Evolutionary conservation across 2,329 filamentous ascomycete genomes (phyloP).

Genomic region (Paecilomyces formosus): DNA sequence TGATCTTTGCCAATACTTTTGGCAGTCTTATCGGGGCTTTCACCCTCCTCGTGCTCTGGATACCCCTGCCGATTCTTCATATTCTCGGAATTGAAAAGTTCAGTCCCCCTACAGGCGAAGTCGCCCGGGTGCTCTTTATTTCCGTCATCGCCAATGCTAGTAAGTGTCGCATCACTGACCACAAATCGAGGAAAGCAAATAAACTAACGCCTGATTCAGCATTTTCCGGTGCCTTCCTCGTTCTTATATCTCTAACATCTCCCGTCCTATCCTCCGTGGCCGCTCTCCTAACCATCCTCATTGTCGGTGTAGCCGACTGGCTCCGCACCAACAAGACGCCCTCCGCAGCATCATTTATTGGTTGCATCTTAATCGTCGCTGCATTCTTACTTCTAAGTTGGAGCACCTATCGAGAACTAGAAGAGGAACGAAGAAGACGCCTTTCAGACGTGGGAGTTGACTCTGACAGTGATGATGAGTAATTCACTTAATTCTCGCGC

Average conservation of each 20-base stretch:
- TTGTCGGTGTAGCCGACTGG: slow-evolving; percentile 90
- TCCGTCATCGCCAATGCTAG: slow-evolving; percentile 80
- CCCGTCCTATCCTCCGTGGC: slow-evolving; percentile 90
- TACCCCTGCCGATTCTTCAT: slow-evolving; percentile 81
- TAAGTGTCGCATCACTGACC: slow-evolving; percentile 29
- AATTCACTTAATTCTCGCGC: slow-evolving; percentile 1
- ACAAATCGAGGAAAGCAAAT: background rate
- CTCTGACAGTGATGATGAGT: slow-evolving; percentile 36
- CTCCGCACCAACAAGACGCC: slow-evolving; percentile 70
- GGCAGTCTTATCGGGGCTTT: slow-evolving; percentile 81
- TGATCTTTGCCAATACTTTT: slow-evolving; percentile 92
- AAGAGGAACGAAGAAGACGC: slow-evolving; percentile 65
- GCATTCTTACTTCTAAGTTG: slow-evolving; percentile 84
- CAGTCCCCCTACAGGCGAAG: slow-evolving; percentile 67
- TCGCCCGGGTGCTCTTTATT: slow-evolving; percentile 71
- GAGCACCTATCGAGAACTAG: slow-evolving; percentile 91
- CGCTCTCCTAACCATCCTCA: slow-evolving; percentile 89
- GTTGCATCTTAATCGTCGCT: slow-evolving; percentile 78
- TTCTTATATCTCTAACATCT: slow-evolving; percentile 85
- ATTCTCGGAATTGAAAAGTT: slow-evolving; percentile 72
- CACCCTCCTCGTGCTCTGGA: slow-evolving; percentile 81
- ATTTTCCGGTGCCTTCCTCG: slow-evolving; percentile 88
- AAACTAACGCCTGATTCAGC: slow-evolving; percentile 28
- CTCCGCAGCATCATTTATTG: slow-evolving; percentile 65
- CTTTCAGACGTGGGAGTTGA: slow-evolving; percentile 34